Percentiles rank a stretch among this genome's conserved stretches.
Evolutionary conservation across 2,329 filamentous ascomycete species (phyloP).

Genomic region (Chaetomiaceae sp.): DNA sequence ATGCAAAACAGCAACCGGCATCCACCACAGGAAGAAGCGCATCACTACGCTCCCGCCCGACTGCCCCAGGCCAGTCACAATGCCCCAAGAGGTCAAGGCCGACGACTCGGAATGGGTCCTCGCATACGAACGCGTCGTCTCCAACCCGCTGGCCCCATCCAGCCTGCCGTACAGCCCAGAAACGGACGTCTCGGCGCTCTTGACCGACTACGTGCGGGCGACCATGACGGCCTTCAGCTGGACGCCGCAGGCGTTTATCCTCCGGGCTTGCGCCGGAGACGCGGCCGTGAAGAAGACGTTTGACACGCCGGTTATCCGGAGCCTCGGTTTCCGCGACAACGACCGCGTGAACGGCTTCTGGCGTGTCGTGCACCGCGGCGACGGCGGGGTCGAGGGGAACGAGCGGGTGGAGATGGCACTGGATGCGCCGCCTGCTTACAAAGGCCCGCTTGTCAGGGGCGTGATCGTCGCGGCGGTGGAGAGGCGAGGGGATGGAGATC

Average conservation of each 20-base stretch:
- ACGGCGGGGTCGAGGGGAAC: neutral
- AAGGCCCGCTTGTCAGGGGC: constrained; percentile 25
- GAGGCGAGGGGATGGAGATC: constrained; percentile 5
- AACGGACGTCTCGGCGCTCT: constrained; percentile 18
- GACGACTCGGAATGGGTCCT: constrained; percentile 28
- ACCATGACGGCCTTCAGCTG: constrained; percentile 32
- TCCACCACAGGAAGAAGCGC: neutral
- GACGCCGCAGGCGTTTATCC: constrained; percentile 33
- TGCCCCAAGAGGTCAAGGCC: constrained; percentile 25
- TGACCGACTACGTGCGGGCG: constrained; percentile 29
- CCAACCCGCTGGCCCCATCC: constrained; percentile 21
- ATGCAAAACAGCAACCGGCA: neutral
- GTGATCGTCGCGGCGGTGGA: constrained; percentile 28
- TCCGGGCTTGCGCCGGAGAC: constrained; percentile 27
- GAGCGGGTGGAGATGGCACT: constrained; percentile 32
- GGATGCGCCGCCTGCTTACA: constrained; percentile 27
- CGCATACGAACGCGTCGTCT: constrained; percentile 30
- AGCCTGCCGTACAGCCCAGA: neutral
- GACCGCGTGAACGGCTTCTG: constrained; percentile 35
- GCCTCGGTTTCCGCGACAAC: constrained; percentile 25
- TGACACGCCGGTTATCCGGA: constrained; percentile 24
- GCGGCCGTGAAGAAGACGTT: constrained; percentile 25
- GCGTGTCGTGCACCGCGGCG: constrained; percentile 27
- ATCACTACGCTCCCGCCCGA: neutral
- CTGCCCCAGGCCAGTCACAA: neutral